These are phyloP conservation scores for Komagataea norvegica DNA, from an alignment of 1,139 yeast species.

Conservation along the genomic window DNA sequence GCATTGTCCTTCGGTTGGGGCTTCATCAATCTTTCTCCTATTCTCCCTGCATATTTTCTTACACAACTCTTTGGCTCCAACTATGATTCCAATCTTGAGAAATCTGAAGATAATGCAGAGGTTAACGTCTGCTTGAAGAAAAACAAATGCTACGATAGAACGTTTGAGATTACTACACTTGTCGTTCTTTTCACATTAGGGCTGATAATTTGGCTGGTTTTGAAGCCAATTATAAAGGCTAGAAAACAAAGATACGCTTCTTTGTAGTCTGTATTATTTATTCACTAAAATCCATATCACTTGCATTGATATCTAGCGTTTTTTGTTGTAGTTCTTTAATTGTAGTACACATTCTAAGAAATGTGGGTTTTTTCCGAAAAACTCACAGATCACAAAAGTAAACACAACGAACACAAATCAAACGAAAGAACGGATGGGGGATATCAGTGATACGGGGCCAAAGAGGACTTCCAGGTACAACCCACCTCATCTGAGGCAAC, in stretches of 20 bases:
- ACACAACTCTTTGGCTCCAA: constrained; percentile 48
- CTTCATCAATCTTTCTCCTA: constrained; percentile 48
- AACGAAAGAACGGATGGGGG: too few species aligned
- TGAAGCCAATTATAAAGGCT: constrained; percentile 17
- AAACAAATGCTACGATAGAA: constrained; percentile 39
- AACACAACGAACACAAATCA: too few species aligned
- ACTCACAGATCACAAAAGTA: too few species aligned
- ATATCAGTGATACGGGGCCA: too few species aligned
- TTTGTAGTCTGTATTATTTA: not conserved
- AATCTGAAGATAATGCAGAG: constrained; percentile 22
- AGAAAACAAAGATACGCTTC: not conserved
- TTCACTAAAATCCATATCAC: not conserved
- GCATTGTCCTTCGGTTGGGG: constrained; percentile 59
- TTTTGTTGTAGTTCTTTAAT: too few species aligned
- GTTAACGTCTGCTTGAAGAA: constrained; percentile 36
- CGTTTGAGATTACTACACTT: constrained; percentile 35
- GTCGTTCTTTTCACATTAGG: constrained; percentile 30
- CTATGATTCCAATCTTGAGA: constrained; percentile 41
- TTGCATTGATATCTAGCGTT: too few species aligned
- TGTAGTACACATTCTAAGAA: too few species aligned
- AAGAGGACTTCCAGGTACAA: too few species aligned
- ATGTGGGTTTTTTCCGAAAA: too few species aligned
- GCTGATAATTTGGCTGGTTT: constrained; percentile 30
- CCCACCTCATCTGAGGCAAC: too few species aligned
- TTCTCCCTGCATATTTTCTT: constrained; percentile 45